Percentiles rank a stretch among this genome's conserved stretches.
Evolutionary conservation across 106 monocot genomes (phyloP).

Genomic region (Allium cepa): DNA sequence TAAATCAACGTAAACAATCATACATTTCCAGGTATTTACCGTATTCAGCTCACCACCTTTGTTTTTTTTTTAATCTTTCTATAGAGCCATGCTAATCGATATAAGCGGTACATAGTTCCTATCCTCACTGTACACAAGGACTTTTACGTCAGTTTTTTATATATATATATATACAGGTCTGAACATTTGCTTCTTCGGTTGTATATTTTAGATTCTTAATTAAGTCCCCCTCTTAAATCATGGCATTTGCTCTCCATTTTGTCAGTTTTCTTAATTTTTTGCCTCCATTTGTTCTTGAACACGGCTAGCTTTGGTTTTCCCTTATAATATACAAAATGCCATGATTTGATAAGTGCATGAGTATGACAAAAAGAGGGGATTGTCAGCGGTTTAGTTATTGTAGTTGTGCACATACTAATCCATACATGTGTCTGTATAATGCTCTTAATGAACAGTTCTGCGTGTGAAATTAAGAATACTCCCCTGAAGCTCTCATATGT

Average conservation of each 20-base stretch:
- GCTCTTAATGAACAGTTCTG: conserved; percentile 39
- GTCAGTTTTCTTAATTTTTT: background rate
- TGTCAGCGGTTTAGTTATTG: background rate
- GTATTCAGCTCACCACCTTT: too few relatives aligned
- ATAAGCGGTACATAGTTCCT: conserved; percentile 91
- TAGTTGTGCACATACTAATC: background rate
- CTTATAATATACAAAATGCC: background rate
- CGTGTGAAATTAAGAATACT: conserved; percentile 79
- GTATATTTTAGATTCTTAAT: background rate
- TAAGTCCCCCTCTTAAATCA: background rate
- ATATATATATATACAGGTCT: conserved; percentile 88
- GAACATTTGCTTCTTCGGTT: conserved; percentile 1
- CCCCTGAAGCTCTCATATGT: conserved; percentile 89
- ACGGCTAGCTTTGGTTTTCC: background rate
- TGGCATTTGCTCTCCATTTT: background rate
- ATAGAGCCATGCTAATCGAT: conserved; percentile 97
- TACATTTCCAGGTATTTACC: too few relatives aligned
- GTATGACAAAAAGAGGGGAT: background rate
- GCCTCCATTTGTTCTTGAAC: background rate
- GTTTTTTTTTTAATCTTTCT: background rate
- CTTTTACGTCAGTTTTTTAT: conserved; percentile 95
- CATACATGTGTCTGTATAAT: background rate
- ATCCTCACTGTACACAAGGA: conserved; percentile 92
- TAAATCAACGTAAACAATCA: conserved; percentile 10
- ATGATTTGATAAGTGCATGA: background rate